These are phyloP conservation scores for Stephania yunnanensis DNA, from an alignment of 164 flowering plant genomes.

Conservation along the genomic window DNA sequence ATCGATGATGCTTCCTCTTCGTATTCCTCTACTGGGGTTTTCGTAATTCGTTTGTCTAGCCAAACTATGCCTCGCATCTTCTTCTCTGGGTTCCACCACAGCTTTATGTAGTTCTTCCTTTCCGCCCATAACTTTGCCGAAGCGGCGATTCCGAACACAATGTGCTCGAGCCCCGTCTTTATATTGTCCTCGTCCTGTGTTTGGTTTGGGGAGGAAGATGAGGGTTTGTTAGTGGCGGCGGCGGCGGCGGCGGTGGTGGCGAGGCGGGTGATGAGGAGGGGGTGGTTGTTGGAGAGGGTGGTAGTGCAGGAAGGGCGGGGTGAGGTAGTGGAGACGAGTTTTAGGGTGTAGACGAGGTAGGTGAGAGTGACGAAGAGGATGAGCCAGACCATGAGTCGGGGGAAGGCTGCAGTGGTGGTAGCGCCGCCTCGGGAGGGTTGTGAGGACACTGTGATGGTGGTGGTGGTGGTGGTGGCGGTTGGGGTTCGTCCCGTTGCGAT, in stretches of 20 bases:
- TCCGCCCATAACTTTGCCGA: slow-evolving; percentile 47
- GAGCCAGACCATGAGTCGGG: slow-evolving; percentile 51
- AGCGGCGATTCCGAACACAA: slow-evolving; percentile 59
- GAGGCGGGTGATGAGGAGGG: background rate
- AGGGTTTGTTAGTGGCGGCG: too few relatives aligned
- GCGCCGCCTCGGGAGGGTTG: too few relatives aligned
- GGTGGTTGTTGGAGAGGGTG: background rate
- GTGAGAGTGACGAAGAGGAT: slow-evolving; percentile 59
- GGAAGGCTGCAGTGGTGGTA: slow-evolving; percentile 11
- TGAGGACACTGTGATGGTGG: too few relatives aligned
- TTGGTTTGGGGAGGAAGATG: slow-evolving; percentile 5
- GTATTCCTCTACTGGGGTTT: background rate
- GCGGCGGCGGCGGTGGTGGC: too few relatives aligned
- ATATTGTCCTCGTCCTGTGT: background rate
- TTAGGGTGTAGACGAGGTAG: slow-evolving; percentile 63
- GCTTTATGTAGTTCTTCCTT: slow-evolving; percentile 53
- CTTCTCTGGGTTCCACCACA: slow-evolving; percentile 43
- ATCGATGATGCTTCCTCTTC: background rate
- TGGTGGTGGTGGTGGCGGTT: too few relatives aligned
- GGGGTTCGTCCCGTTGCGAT: slow-evolving; percentile 9
- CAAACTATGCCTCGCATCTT: slow-evolving; percentile 60
- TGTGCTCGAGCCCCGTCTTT: slow-evolving; percentile 35
- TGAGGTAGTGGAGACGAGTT: slow-evolving; percentile 35
- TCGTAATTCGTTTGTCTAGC: slow-evolving; percentile 35
- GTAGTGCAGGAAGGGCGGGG: slow-evolving; percentile 8